Base-by-base conservation (phyloP, 169 alveolate species). In the Prorocentrum cordatum region DNA sequence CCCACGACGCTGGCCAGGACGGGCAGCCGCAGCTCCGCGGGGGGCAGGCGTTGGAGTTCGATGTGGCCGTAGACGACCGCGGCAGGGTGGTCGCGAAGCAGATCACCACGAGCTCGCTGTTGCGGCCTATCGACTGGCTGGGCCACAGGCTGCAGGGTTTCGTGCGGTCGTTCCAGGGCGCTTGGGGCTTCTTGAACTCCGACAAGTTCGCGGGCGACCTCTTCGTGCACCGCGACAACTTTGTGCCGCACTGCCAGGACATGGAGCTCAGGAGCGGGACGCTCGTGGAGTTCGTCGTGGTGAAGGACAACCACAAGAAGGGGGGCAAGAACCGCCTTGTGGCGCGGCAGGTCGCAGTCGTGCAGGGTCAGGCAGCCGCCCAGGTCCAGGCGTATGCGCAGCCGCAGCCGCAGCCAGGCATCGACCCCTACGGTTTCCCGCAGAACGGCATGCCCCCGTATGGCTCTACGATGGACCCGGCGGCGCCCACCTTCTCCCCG, bases 11-110 rank as follows among this genome's bases (percentile, higher is more conserved):
- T n/a, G n/a, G n/a, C n/a, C n/a, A n/a, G n/a, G n/a, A n/a, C n/a
- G n/a, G n/a, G n/a, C n/a, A n/a, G n/a, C n/a, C n/a, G n/a, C n/a
- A 77, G 7, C 54, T 80, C 32, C 90, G 90, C 38, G 62, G 39
- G 77, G 90, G 90, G n/a, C 90, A 80, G 50, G 90, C 62, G 10
- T 77, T 80, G 2, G 90, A 80, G 90, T 80, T 80, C 22, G 90
- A 80, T 39, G 90, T 80, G 5, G 90, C 90, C 68, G 80, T 80
- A 4, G 90, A 80, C n/a, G 90, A 80, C 31, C 90, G 90, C 18
- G 80, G 90, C 12, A 35, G 90, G 31, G n/a, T 58, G 87, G 87
- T 80, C 58, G 90, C 90, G 26, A 80, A 80, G 29, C 90, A 80
- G 31, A 64, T 80, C 90, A 80, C 90, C 62, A 79, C 89, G 10